Conservation (phyloP, 2,329 filamentous ascomycete species). For the Neonectria magnoliae region DNA sequence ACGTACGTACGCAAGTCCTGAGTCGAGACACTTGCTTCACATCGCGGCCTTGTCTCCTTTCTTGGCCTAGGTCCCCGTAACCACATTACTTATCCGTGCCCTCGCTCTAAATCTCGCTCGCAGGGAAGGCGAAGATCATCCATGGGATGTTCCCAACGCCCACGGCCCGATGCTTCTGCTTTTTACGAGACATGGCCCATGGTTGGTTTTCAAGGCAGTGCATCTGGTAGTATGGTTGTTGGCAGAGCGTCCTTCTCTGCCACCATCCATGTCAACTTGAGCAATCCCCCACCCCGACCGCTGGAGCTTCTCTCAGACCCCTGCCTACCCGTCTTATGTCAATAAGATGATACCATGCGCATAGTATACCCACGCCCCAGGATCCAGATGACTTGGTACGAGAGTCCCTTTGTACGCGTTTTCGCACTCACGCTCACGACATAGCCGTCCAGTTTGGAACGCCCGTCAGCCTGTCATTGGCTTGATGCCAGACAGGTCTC, state of each 20-base stretch:
- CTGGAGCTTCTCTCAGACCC: constrained; percentile 22
- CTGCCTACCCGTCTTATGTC: constrained; percentile 25
- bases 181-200: constrained; percentile 6
- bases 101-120: constrained; percentile 28
- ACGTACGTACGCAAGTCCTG: not conserved
- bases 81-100: constrained; percentile 23
- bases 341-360: constrained; percentile 16
- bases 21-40: constrained; percentile 30
- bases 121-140: constrained; percentile 40
- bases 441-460: constrained; percentile 26
- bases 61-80: constrained; percentile 15
- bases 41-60: constrained; percentile 22
- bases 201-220: not conserved
- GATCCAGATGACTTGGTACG: constrained; percentile 30
- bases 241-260: constrained; percentile 7
- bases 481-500: constrained; percentile 48
- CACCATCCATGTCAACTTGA: constrained; percentile 35
- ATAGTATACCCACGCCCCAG: constrained; percentile 25
- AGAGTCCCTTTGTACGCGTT: constrained; percentile 22
- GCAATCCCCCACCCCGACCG: constrained; percentile 20
- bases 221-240: not conserved
- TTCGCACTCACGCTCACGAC: constrained; percentile 23
- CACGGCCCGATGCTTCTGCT: constrained; percentile 23
- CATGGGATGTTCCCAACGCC: constrained; percentile 37
- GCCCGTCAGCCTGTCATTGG: constrained; percentile 51